Percentiles rank a stretch among this genome's conserved stretches.
Evolutionary conservation across 1,139 yeast genomes (phyloP).

Genomic region (Taphrina wiesneri): DNA sequence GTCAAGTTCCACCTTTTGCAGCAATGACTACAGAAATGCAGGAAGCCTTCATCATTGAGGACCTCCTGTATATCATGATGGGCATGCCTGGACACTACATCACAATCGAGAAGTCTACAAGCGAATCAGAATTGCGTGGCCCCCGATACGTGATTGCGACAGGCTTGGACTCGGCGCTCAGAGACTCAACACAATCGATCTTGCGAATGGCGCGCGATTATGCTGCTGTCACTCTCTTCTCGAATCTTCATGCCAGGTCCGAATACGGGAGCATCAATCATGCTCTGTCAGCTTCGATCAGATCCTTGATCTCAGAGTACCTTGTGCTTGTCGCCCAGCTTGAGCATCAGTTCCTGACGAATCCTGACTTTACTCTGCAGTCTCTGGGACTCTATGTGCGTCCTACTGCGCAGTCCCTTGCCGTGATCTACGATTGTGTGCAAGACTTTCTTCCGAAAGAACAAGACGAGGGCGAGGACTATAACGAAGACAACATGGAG

Average conservation of each 20-base stretch:
- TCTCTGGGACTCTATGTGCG: conserved; percentile 52
- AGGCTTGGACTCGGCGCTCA: conserved; percentile 71
- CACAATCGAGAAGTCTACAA: conserved; percentile 51
- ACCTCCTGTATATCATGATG: conserved; percentile 63
- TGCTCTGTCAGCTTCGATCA: conserved; percentile 63
- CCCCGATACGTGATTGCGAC: conserved; percentile 51
- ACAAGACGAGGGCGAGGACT: conserved; percentile 37
- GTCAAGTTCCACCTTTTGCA: background rate
- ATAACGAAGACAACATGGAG: conserved; percentile 44
- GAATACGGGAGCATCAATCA: conserved; percentile 73
- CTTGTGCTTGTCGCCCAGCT: conserved; percentile 53
- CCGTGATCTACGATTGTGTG: conserved; percentile 61
- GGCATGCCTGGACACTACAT: conserved; percentile 83
- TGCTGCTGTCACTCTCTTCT: conserved; percentile 57
- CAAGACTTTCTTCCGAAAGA: conserved; percentile 42
- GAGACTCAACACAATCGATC: conserved; percentile 66
- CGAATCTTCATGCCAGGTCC: conserved; percentile 57
- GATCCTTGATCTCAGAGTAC: conserved; percentile 56
- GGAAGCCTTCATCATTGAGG: conserved; percentile 71
- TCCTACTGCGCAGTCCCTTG: conserved; percentile 49
- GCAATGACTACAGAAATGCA: conserved; percentile 51
- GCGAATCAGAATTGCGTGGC: conserved; percentile 50
- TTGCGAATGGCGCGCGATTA: conserved; percentile 65
- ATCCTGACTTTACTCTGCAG: conserved; percentile 53
- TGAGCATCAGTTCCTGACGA: conserved; percentile 57